Base-by-base conservation (phyloP, 192 early-diverging fungal genomes). In the Coemansia pectinata region DNA sequence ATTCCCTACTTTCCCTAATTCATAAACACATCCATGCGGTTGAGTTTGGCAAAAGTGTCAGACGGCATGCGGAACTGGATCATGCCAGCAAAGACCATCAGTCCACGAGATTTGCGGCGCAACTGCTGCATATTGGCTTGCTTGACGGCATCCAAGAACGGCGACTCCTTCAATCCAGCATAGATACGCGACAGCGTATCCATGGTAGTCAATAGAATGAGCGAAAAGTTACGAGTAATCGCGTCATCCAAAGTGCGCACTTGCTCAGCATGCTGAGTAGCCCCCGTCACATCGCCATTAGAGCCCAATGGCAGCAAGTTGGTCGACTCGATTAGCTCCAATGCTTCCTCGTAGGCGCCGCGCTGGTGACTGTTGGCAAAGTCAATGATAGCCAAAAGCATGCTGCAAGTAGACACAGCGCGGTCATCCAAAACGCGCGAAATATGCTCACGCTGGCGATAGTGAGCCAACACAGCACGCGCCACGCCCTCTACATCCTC, bases 21-120 rank as follows among this genome's bases (percentile, higher is more conserved):
- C 87, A 92, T 91, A 83, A 86, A 72, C 12, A 88, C 86, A 31
- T 89, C 82, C 77, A 86, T 85, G n/a, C 89, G 88, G 73, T 93
- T 96, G 53, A 96, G 85, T 60, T 81, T 85, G 8, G 88, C 87
- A 74, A 91, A 89, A 0, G 90, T 90, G 52, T 95, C 94, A 1
- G 87, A 81, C 15, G 95, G 91, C 76, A 97, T 92, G 12, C 92
- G 79, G 83, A 93, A 95, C 82, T 92, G 91, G 60, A 97, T 87
- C 69, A 88, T 88, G 8, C 95, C 93, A 1, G 90, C 90, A 88
- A 93, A 95, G 63, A 91, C 86, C 80, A 92, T 88, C 29, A 97
- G 42, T 0, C 88, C 82, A 47, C 90, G 85, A n/a, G 89, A 89
- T 55, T 86, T 85, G 29, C 85, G 80, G 60, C 87, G 87, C 52